These are phyloP conservation scores for Fraxinus sp. DNA, from an alignment of 305 asterid species.

Conservation along the genomic window DNA sequence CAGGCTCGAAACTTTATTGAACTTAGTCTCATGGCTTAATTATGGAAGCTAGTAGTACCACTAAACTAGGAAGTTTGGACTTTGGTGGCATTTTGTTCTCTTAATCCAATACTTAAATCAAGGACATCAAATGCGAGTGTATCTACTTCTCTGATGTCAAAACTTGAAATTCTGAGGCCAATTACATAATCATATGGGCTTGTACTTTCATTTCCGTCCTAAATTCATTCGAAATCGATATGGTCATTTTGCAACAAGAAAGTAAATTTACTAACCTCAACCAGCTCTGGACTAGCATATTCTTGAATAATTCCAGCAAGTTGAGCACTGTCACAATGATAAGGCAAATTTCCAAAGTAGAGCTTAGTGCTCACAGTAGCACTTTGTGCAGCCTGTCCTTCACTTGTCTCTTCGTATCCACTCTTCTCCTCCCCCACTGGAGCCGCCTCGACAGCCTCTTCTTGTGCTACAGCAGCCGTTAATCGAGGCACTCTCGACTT, in stretches of 20 bases:
- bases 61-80: background rate
- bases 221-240: too few species aligned
- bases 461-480: conserved; percentile 57
- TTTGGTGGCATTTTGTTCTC: background rate
- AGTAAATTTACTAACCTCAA: conserved; percentile 52
- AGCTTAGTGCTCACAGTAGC: conserved; percentile 56
- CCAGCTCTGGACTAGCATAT: conserved; percentile 76
- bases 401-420: conserved; percentile 26
- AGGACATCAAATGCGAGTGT: background rate
- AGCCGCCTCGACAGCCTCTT: conserved; percentile 47
- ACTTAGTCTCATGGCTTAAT: background rate
- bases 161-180: background rate
- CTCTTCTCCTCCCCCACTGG: conserved; percentile 31
- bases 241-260: background rate
- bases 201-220: background rate
- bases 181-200: background rate
- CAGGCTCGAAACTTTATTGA: background rate
- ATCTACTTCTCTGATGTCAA: background rate
- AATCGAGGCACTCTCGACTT: conserved; percentile 47
- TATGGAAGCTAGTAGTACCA: background rate
- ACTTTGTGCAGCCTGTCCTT: conserved; percentile 27
- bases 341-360: conserved; percentile 88
- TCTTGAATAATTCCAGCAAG: conserved; percentile 91
- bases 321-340: conserved; percentile 80
- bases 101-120: background rate